Conservation (phyloP, 1,284 basidiomycete species). For the Austroboletus niveus region DNA sequence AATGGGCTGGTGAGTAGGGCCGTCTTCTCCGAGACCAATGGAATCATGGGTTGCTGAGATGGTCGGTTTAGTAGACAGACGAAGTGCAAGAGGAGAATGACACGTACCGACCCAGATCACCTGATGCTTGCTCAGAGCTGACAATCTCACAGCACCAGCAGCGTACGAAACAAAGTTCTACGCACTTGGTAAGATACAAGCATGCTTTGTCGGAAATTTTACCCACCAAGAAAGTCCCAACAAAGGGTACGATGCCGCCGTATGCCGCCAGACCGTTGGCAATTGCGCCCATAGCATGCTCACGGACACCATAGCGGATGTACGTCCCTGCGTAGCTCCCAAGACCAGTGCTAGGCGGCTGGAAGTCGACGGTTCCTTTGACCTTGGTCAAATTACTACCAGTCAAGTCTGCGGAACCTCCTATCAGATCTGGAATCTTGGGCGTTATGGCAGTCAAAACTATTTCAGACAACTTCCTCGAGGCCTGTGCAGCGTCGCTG, state of each 20-base stretch:
- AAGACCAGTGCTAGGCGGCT: slow-evolving; percentile 81
- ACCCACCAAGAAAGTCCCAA: slow-evolving; percentile 82
- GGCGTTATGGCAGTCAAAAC: slow-evolving; percentile 78
- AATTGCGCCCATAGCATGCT: slow-evolving; percentile 96
- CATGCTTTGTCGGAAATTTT: background rate
- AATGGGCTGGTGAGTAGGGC: slow-evolving; percentile 94
- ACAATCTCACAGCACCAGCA: slow-evolving; percentile 87
- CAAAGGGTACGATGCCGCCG: slow-evolving; percentile 82
- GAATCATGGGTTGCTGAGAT: slow-evolving; percentile 80
- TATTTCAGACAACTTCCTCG: slow-evolving; percentile 92
- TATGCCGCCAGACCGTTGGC: slow-evolving; percentile 89
- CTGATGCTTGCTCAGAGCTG: slow-evolving; percentile 86
- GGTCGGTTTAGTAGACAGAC: background rate
- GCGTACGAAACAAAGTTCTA: slow-evolving; percentile 95
- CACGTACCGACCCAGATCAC: slow-evolving; percentile 88
- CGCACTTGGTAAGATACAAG: slow-evolving; percentile 8
- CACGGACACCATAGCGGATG: slow-evolving; percentile 95
- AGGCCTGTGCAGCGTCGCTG: slow-evolving; percentile 81
- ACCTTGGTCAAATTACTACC: slow-evolving; percentile 90
- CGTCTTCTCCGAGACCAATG: slow-evolving; percentile 92
- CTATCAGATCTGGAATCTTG: slow-evolving; percentile 79
- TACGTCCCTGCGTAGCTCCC: slow-evolving; percentile 88
- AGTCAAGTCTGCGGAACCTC: slow-evolving; percentile 92
- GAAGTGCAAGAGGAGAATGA: background rate
- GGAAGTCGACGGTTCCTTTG: slow-evolving; percentile 87